Base-by-base conservation (phyloP, 768 basidiomycete species). In the Auriscalpium vulgare region DNA sequence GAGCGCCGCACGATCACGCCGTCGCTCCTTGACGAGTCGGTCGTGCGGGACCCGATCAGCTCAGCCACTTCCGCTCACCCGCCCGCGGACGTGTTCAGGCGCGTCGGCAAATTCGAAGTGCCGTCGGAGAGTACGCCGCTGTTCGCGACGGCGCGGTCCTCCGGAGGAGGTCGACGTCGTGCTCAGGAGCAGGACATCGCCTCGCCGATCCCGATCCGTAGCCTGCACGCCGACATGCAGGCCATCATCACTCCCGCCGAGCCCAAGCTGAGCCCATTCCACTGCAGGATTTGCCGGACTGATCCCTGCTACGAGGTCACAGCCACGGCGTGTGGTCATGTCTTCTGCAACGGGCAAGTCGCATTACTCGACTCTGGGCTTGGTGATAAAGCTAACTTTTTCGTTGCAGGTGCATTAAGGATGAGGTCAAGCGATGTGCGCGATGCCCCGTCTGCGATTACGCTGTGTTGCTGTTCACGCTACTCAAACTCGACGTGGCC, bases 301-400 rank as follows among this genome's bases (percentile, higher is more conserved):
- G 60, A 61, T 44, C 60, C 60, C 23, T 61, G 60, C 40, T 54
- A 14, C 11, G 58, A 61, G 43, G 53, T 59, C 10, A 61, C 60
- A 13, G 60, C 17, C 7, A 61, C 60, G 10, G 55, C 35, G 29
- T 61, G 60, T 49, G 60, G 60, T 11, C 60, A 61, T 49, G 10
- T 61, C n/a, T 61, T 59, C 37, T 61, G 60, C 19, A 50, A 61
- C 14, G 48, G 48, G 45, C 37, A 34, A 16, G 50, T 51, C 14
- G 16, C 17, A n/a, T 38, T n/a, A 9, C 34, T n/a, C n/a, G 50
- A n/a, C 4, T n/a, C 10, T n/a, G 34, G 17, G 19, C 50, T 38
- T 9, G 16, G 16, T 37, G 13, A 17, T 34, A 17, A 11, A 10
- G 40, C 29, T 29, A 29, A 43, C 40, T 13, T 8, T n/a, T 37